A percentile compares a stretch with the other conserved stretches of the same genome.
Evolutionary conservation across 2,329 filamentous ascomycete species (phyloP).

Genomic region (Penicillium sp.): DNA sequence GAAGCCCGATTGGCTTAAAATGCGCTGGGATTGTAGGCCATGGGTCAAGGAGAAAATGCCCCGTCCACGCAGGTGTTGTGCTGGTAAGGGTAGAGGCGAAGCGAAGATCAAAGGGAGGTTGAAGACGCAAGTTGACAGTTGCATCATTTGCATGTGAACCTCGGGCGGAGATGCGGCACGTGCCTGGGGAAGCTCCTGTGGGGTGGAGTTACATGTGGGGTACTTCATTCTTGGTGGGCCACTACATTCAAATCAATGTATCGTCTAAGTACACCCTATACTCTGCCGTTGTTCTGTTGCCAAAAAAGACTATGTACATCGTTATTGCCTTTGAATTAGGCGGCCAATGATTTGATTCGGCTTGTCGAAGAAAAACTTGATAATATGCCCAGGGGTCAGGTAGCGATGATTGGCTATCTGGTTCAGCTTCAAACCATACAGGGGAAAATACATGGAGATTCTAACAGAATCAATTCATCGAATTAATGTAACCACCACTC

Average conservation of each 20-base stretch:
- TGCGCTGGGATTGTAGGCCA: constrained; percentile 9
- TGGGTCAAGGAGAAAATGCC: constrained; percentile 5
- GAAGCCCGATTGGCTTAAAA: constrained; percentile 5
- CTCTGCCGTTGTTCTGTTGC: too few relatives aligned
- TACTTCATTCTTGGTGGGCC: not conserved
- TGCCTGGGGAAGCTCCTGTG: constrained; percentile 16
- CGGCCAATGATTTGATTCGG: too few relatives aligned
- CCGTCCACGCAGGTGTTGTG: not conserved
- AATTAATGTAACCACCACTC: too few relatives aligned
- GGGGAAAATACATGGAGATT: too few relatives aligned
- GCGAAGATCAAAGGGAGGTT: not conserved
- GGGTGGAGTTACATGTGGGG: not conserved
- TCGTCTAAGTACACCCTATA: not conserved
- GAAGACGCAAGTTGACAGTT: constrained; percentile 5
- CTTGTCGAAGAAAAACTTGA: too few relatives aligned
- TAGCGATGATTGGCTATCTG: too few relatives aligned
- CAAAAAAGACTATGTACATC: not conserved
- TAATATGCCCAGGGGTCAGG: too few relatives aligned
- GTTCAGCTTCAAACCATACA: too few relatives aligned
- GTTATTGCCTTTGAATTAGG: too few relatives aligned
- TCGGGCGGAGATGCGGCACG: constrained; percentile 24
- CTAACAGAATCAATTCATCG: too few relatives aligned
- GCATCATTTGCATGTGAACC: constrained; percentile 31
- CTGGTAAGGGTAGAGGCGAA: not conserved
- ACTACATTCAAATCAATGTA: not conserved